Percentiles rank a stretch among this genome's conserved stretches.
phyloP scores from a whole-genome alignment of 108 stramenopile genomes.

The Fistulifera pelliculosa region DNA sequence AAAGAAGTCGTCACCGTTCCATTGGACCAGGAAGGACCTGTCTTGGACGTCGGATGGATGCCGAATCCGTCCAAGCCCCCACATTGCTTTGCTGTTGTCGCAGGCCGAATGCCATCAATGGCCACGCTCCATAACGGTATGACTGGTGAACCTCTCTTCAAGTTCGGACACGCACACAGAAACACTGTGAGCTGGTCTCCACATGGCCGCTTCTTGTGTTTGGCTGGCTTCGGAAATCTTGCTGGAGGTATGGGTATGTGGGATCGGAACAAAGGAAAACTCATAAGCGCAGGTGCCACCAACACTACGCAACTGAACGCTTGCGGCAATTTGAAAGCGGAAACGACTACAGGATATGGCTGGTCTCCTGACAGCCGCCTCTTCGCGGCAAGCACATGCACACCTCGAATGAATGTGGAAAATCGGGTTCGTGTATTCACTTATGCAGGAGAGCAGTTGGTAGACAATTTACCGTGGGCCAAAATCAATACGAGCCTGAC shows the following conservation, averaged over 20 bases:
- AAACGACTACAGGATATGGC: conserved; percentile 78
- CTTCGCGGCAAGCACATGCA: conserved; percentile 84
- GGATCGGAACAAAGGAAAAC: conserved; percentile 86
- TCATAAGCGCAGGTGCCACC: conserved; percentile 34
- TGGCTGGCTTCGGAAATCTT: conserved; percentile 83
- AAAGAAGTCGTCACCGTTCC: conserved; percentile 55
- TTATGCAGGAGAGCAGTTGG: conserved; percentile 71
- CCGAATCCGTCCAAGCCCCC: conserved; percentile 60
- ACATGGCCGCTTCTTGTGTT: conserved; percentile 84
- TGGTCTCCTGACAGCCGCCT: conserved; percentile 91
- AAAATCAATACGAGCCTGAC: conserved; percentile 65
- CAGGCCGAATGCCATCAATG: conserved; percentile 89
- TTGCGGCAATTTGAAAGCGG: conserved; percentile 35
- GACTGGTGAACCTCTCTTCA: conserved; percentile 85
- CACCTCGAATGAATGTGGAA: conserved; percentile 98
- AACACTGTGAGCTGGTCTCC: conserved; percentile 86
- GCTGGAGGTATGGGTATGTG: conserved; percentile 95
- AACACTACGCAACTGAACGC: not conserved
- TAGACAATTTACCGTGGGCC: conserved; percentile 51
- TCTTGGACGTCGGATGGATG: conserved; percentile 80
- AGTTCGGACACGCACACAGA: conserved; percentile 89
- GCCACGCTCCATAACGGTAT: conserved; percentile 84
- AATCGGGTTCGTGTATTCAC: conserved; percentile 84
- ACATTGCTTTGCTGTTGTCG: conserved; percentile 75
- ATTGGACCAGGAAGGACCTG: conserved; percentile 65